A percentile compares a stretch with the other conserved stretches of the same genome.
These are phyloP conservation scores for Talaromyces sp. DNA, from an alignment of 2,329 filamentous ascomycete species.

Conservation along the genomic window DNA sequence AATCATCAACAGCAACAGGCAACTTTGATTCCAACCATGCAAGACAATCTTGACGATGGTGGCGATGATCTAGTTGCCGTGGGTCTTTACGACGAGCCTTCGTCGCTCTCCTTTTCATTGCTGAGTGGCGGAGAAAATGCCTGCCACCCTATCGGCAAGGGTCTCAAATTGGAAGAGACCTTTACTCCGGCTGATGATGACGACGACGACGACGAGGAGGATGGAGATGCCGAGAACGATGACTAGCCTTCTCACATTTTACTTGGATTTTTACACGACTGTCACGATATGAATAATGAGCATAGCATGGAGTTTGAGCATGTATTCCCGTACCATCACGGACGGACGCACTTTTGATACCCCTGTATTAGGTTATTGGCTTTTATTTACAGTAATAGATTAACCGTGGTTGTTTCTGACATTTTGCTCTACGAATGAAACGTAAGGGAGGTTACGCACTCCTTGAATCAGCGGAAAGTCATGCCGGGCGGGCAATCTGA, in stretches of 20 bases:
- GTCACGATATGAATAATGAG: slow-evolving; percentile 20
- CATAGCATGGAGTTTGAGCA: slow-evolving; percentile 26
- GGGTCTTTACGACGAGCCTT: slow-evolving; percentile 73
- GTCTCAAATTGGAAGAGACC: slow-evolving; percentile 75
- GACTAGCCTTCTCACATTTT: background rate
- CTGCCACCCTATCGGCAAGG: slow-evolving; percentile 55
- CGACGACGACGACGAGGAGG: slow-evolving; percentile 54
- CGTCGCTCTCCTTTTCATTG: slow-evolving; percentile 53
- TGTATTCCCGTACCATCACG: slow-evolving; percentile 3
- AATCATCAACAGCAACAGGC: slow-evolving; percentile 37
- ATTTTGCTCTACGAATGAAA: background rate
- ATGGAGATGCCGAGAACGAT: slow-evolving; percentile 50
- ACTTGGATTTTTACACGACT: slow-evolving; percentile 21
- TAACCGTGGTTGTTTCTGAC: background rate
- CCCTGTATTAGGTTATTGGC: slow-evolving; percentile 6
- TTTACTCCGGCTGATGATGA: slow-evolving; percentile 62
- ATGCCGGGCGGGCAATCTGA: background rate
- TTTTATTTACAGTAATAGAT: background rate
- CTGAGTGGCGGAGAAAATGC: slow-evolving; percentile 49
- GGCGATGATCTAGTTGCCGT: slow-evolving; percentile 76
- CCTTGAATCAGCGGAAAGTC: background rate
- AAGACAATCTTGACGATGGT: slow-evolving; percentile 46
- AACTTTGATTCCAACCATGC: background rate
- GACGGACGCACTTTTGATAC: slow-evolving; percentile 3
- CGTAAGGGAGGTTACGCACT: background rate